Percentiles rank a stretch among this genome's conserved stretches.
Conservation (phyloP, 2,329 filamentous ascomycete genomes). For the Knufia petricola region DNA sequence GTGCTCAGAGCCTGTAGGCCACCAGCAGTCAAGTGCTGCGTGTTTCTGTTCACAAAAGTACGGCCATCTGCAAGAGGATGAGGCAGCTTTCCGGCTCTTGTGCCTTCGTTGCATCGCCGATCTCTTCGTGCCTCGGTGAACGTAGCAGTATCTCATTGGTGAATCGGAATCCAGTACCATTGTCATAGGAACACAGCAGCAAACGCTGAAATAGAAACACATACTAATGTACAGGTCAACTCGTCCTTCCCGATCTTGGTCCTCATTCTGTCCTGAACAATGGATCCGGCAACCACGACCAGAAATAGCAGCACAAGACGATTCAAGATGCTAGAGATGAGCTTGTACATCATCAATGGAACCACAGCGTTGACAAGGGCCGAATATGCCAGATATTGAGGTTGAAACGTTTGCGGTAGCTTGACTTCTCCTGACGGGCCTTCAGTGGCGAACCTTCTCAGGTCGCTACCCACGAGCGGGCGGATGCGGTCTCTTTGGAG, state of each 20-base stretch:
- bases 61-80: no score
- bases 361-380: conserved; percentile 25
- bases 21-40: no score
- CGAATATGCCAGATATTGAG: conserved; percentile 39
- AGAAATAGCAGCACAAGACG: conserved; percentile 18
- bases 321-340: conserved; percentile 18
- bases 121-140: no score
- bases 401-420: conserved; percentile 38
- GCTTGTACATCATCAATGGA: conserved; percentile 19
- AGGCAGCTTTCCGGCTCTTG: no score
- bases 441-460: conserved; percentile 9
- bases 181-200: conserved; percentile 6
- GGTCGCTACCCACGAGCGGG: not conserved
- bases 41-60: no score
- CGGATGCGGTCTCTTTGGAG: not conserved
- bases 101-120: no score
- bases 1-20: no score
- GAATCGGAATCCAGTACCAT: not conserved
- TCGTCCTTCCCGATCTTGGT: conserved; percentile 1
- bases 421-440: conserved; percentile 28
- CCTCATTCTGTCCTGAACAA: conserved; percentile 2
- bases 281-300: conserved; percentile 14
- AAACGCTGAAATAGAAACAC: conserved; percentile 9
- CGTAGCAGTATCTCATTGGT: not conserved
- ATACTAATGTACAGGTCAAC: conserved; percentile 8